Evolutionary conservation across 164 flowering plant genomes (phyloP).

Genomic region (Macadamia tetraphylla): DNA sequence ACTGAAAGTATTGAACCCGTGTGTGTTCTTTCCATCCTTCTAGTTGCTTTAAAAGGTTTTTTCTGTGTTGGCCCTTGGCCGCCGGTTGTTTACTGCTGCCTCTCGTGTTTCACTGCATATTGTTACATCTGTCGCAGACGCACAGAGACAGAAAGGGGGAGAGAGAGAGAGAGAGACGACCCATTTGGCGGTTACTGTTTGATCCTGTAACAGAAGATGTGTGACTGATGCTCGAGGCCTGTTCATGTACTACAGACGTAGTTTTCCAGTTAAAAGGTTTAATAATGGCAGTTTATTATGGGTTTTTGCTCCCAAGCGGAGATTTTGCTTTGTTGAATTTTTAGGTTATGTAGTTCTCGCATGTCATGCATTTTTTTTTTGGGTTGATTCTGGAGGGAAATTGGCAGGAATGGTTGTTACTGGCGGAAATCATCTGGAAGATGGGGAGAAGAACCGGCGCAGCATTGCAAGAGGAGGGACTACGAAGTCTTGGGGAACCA

Average conservation of each 20-base stretch:
- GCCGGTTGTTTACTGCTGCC: no score
- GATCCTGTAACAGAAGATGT: not conserved
- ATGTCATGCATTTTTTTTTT: not conserved
- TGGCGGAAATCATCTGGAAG: conserved; percentile 26
- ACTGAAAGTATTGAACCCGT: no score
- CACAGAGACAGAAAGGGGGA: no score
- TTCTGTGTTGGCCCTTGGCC: no score
- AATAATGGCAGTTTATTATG: conserved; percentile 5
- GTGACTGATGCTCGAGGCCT: conserved; percentile 6
- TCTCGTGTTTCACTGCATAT: no score
- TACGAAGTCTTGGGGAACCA: conserved; percentile 55
- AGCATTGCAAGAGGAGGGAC: conserved; percentile 33
- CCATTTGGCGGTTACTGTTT: not conserved
- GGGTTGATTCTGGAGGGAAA: no score
- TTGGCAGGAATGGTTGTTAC: conserved; percentile 25
- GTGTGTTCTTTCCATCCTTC: no score
- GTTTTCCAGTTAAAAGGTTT: not conserved
- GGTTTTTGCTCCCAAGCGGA: conserved; percentile 4
- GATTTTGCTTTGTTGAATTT: not conserved
- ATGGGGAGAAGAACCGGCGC: conserved; percentile 42
- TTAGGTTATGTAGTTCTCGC: not conserved
- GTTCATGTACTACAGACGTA: not conserved
- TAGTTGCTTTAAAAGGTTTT: no score
- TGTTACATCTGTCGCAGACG: no score
- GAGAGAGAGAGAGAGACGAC: no score